These are phyloP conservation scores for Arthrobotrys iridis DNA, from an alignment of 2,329 filamentous ascomycete genomes.

Conservation along the genomic window DNA sequence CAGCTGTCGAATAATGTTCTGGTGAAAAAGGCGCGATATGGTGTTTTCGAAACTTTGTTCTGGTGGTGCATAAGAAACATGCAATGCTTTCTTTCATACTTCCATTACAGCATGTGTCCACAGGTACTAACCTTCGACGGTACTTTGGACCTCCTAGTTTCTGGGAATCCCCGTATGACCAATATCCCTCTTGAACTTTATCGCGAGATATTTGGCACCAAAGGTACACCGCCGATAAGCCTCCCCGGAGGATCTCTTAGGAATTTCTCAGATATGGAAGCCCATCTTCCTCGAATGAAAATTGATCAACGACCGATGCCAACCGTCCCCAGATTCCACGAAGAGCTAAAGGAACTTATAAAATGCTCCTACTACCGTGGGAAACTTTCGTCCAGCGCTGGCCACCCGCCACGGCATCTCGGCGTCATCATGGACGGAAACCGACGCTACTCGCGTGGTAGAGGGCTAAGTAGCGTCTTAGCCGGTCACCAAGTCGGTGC, in stretches of 20 bases:
- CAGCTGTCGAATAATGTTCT: conserved; percentile 14
- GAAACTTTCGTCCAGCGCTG: conserved; percentile 13
- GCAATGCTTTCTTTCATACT: conserved; percentile 28
- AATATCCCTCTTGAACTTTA: conserved; percentile 34
- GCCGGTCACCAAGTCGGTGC: conserved; percentile 47
- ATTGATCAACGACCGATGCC: conserved; percentile 43
- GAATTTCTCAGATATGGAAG: conserved; percentile 24
- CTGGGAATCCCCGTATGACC: conserved; percentile 39
- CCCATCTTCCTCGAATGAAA: conserved; percentile 29
- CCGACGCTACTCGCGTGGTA: conserved; percentile 32
- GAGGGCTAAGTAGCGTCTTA: conserved; percentile 20
- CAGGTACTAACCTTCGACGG: conserved; percentile 29
- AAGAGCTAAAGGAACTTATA: conserved; percentile 25
- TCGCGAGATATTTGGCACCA: conserved; percentile 39
- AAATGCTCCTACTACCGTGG: conserved; percentile 41
- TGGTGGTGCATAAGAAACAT: conserved; percentile 33
- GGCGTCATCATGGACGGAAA: conserved; percentile 49
- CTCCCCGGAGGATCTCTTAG: conserved; percentile 10
- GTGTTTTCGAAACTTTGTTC: not conserved
- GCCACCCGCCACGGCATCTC: conserved; percentile 33
- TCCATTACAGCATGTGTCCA: conserved; percentile 41
- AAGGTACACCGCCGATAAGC: not conserved
- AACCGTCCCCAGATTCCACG: conserved; percentile 5
- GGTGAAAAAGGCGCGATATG: not conserved
- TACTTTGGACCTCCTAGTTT: conserved; percentile 17